Evolutionary conservation across 2,329 filamentous ascomycete species (phyloP).

Genomic region (Thelonectria olida): DNA sequence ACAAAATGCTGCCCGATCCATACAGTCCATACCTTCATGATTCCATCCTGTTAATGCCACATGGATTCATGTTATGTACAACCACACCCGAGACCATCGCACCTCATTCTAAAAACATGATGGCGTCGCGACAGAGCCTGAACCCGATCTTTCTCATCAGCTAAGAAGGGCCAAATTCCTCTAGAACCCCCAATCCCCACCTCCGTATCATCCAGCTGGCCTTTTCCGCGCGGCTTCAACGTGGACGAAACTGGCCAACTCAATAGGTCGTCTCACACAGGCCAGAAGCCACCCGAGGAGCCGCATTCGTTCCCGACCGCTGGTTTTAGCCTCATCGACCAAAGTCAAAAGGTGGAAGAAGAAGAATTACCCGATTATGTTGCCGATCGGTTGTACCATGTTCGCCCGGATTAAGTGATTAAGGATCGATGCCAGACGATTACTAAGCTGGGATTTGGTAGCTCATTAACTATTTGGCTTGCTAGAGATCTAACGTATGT

Average conservation of each 20-base stretch:
- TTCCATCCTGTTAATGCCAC: too few relatives aligned
- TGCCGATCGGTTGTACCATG: conserved; percentile 48
- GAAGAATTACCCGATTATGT: conserved; percentile 48
- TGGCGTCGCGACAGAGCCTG: background rate
- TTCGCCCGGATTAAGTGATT: conserved; percentile 49
- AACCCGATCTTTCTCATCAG: background rate
- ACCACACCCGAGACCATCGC: background rate
- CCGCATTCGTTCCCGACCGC: background rate
- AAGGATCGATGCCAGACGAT: conserved; percentile 47
- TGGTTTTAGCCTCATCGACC: background rate
- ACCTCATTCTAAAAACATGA: background rate
- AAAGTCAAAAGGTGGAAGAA: conserved; percentile 42
- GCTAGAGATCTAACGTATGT: conserved; percentile 34
- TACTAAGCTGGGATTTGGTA: conserved; percentile 53
- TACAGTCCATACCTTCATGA: too few relatives aligned
- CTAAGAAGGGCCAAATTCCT: background rate
- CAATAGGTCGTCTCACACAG: background rate
- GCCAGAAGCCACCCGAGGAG: background rate
- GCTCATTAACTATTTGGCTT: conserved; percentile 54
- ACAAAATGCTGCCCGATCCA: too few relatives aligned
- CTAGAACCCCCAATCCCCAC: background rate
- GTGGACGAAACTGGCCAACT: background rate
- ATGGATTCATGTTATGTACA: too few relatives aligned
- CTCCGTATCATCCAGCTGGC: background rate
- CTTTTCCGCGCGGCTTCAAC: background rate